Conservation (phyloP, 768 basidiomycete species). For the Albatrellus ellisii region DNA sequence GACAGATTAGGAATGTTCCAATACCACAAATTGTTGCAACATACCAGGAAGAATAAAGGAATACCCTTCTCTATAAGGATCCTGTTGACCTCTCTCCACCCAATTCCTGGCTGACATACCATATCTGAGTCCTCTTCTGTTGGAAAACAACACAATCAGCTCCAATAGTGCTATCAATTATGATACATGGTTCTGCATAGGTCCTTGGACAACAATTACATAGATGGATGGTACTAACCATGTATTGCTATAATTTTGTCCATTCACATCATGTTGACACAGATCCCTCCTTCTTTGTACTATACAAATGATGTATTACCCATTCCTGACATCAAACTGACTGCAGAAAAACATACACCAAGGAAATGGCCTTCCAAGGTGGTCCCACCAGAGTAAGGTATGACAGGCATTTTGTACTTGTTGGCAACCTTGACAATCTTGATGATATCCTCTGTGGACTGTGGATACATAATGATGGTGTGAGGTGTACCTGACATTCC, state of each 20-base stretch:
- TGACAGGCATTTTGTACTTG: conserved; percentile 65
- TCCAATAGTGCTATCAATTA: too few relatives aligned
- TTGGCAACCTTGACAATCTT: conserved; percentile 63
- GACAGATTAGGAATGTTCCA: background rate
- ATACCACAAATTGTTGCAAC: background rate
- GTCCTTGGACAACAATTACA: too few relatives aligned
- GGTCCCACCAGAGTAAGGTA: conserved; percentile 72
- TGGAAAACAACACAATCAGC: background rate
- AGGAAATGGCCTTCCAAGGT: conserved; percentile 68
- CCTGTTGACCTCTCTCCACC: conserved; percentile 67
- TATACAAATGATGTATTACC: too few relatives aligned
- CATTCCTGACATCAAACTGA: too few relatives aligned
- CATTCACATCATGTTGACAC: conserved; percentile 71
- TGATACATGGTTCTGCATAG: too few relatives aligned
- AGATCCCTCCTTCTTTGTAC: conserved; percentile 46
- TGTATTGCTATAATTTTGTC: conserved; percentile 64
- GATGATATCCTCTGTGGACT: conserved; percentile 70
- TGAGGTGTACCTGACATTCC: conserved; percentile 30
- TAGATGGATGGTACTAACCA: conserved; percentile 31
- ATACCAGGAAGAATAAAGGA: conserved; percentile 73
- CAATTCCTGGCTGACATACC: conserved; percentile 59
- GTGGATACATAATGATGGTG: conserved; percentile 51
- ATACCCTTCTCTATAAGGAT: conserved; percentile 55
- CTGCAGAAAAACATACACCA: conserved; percentile 37
- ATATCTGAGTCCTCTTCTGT: conserved; percentile 59